phyloP scores from a whole-genome alignment of 306 rosid species.

The Inga leiocalycina region DNA sequence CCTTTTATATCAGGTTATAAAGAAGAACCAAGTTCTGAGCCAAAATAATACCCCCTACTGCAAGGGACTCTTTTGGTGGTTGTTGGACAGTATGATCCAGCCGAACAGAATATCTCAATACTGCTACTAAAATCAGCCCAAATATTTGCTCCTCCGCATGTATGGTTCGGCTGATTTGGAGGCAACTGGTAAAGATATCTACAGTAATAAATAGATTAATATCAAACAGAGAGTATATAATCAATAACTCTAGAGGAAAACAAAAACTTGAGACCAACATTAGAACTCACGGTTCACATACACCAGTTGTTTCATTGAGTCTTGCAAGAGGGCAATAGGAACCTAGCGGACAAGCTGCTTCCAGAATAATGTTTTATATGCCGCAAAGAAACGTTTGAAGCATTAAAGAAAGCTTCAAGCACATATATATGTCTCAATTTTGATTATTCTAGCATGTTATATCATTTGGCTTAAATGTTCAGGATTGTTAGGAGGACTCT shows the following conservation, averaged over 20 bases:
- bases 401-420: conserved; percentile 41
- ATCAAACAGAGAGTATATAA: not conserved
- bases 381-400: conserved; percentile 34
- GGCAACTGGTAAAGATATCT: conserved; percentile 93
- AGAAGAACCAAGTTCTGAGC: conserved; percentile 24
- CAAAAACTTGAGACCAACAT: conserved; percentile 20
- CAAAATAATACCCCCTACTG: conserved; percentile 73
- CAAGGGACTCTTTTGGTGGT: conserved; percentile 62
- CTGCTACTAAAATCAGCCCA: conserved; percentile 88
- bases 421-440: not conserved
- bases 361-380: conserved; percentile 38
- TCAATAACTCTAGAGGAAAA: not conserved
- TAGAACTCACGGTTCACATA: conserved; percentile 93
- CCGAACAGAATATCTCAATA: conserved; percentile 80
- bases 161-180: conserved; percentile 76
- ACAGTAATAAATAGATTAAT: conserved; percentile 36
- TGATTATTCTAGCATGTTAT: not conserved
- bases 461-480: conserved; percentile 7
- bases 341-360: conserved; percentile 99
- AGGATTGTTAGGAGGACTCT: not conserved
- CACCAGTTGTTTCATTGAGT: conserved; percentile 72
- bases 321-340: conserved; percentile 86
- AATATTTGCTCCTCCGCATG: conserved; percentile 92
- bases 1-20: conserved; percentile 14
- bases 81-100: conserved; percentile 92